Evolutionary conservation across 139 green algal genomes (phyloP), one percentile per base, ranked within the genome.

Genomic region (Coelastrella sp.): DNA sequence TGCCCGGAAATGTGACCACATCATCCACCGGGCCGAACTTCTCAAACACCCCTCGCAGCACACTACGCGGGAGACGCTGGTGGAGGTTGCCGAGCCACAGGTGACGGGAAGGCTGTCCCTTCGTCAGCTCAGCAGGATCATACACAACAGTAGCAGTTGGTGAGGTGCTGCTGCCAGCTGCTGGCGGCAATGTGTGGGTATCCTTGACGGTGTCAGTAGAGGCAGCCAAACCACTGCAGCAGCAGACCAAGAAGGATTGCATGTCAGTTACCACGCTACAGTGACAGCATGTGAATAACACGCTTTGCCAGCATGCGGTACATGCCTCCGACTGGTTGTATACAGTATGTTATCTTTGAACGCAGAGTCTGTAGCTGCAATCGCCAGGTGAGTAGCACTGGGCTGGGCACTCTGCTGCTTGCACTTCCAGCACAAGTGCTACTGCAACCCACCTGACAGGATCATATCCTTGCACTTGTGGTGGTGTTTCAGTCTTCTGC

Each of bases 21-120:
- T 97, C 95, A 24, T 96, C 94, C n/a, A 97, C 93, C 0, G 87
- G 81, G 6, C 96, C 96, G 80, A 94, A 96, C 57, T 90, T 82
- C 63, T 96, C 93, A 86, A 96, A 97, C 27, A 97, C 87, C 8
- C 90, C 89, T 82, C 96, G 94, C 14, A 95, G 92, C 24, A 95
- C 59, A 8, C 90, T 86, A 8, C 95, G 76, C 7, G 94, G 87
- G 56, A 96, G 91, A 24, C 93, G 91, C 4, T 92, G 92, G 82
- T 93, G 90, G 65, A 97, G 91, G 90, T 97, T 97, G 85, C 95
- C 95, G 19, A 97, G 91, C 95, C 95, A 97, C 27, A 97, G 92
- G 92, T 97, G 94, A 3, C 94, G 91, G 4, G 92, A 96, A 1
- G 91, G 17, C 57, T 78, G 35, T 8, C 82, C 78, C 60, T 72